Percentiles rank a stretch among this genome's conserved stretches.
phyloP scores from a whole-genome alignment of 768 basidiomycete genomes.

The Gymnopilus junonius region DNA sequence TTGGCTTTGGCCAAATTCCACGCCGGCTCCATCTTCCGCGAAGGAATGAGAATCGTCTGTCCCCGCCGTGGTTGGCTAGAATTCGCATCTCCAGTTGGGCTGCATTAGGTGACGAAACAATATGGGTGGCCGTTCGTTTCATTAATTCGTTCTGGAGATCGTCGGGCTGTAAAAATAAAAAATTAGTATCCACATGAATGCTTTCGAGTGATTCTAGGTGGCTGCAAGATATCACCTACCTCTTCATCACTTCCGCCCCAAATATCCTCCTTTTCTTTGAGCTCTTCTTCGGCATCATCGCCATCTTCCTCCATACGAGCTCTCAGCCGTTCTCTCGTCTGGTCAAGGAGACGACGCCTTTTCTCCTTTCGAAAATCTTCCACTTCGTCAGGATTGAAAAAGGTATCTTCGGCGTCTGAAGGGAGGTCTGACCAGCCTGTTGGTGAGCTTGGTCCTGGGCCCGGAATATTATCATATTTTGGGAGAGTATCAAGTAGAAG shows the following conservation, averaged over 20 bases:
- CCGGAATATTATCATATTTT: neutral
- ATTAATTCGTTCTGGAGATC: conserved; percentile 67
- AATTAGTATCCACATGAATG: neutral
- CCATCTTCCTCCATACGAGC: conserved; percentile 54
- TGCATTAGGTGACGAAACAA: conserved; percentile 74
- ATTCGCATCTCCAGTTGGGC: conserved; percentile 88
- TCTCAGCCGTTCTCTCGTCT: conserved; percentile 63
- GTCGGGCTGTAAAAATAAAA: conserved; percentile 51
- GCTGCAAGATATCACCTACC: too few relatives aligned
- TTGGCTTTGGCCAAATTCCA: conserved; percentile 64
- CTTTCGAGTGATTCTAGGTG: too few relatives aligned
- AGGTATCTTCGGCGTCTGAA: conserved; percentile 85
- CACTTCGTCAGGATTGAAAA: conserved; percentile 68
- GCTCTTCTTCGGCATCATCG: conserved; percentile 27
- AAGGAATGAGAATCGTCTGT: conserved; percentile 81
- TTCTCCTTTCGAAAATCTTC: conserved; percentile 73
- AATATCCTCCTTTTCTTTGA: conserved; percentile 40
- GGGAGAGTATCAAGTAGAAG: conserved; percentile 66
- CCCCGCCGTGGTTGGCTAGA: conserved; percentile 81
- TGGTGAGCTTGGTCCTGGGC: conserved; percentile 42
- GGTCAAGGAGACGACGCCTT: conserved; percentile 63
- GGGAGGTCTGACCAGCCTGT: conserved; percentile 85
- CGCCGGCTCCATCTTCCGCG: conserved; percentile 71
- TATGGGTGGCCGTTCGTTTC: conserved; percentile 71
- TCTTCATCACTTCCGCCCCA: conserved; percentile 80